phyloP scores from a whole-genome alignment of 495 filamentous ascomycete species.

The Darksidea phi region DNA sequence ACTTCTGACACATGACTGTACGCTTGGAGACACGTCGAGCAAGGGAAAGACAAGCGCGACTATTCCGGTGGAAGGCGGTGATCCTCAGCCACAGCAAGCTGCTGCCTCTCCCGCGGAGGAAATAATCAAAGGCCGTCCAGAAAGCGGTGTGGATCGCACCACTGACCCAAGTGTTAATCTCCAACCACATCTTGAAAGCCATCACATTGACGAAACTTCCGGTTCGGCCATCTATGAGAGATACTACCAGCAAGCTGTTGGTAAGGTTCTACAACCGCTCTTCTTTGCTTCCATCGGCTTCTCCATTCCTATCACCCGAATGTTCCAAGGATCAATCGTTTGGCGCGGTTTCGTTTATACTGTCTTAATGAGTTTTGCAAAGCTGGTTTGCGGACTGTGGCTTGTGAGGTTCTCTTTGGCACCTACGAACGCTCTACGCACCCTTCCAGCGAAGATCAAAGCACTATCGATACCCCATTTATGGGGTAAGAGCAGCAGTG shows the following conservation, averaged over 20 bases:
- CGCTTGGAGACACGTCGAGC: too few relatives aligned
- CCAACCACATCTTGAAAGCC: background rate
- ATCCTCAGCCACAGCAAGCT: too few relatives aligned
- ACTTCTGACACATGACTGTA: too few relatives aligned
- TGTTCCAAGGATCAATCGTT: slow-evolving; percentile 62
- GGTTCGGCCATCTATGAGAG: slow-evolving; percentile 52
- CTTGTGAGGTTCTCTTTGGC: slow-evolving; percentile 52
- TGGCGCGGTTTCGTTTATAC: slow-evolving; percentile 75
- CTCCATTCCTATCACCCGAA: slow-evolving; percentile 68
- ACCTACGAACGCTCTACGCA: background rate
- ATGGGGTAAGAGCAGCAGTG: slow-evolving; percentile 22
- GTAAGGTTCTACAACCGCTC: slow-evolving; percentile 63
- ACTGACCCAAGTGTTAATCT: too few relatives aligned
- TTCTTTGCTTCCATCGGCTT: slow-evolving; percentile 85
- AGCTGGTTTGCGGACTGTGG: slow-evolving; percentile 63
- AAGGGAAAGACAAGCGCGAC: too few relatives aligned
- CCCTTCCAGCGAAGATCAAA: slow-evolving; percentile 1
- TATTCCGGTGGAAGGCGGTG: too few relatives aligned
- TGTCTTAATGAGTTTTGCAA: slow-evolving; percentile 66
- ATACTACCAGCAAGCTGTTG: slow-evolving; percentile 55
- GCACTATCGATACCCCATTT: slow-evolving; percentile 22
- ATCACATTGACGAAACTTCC: slow-evolving; percentile 12
- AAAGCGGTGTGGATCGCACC: too few relatives aligned
- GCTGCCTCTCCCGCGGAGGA: too few relatives aligned
- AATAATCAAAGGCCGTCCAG: too few relatives aligned